Evolutionary conservation across 805 yeast species (phyloP).

Genomic region (Lipomyces yamanashiensis): DNA sequence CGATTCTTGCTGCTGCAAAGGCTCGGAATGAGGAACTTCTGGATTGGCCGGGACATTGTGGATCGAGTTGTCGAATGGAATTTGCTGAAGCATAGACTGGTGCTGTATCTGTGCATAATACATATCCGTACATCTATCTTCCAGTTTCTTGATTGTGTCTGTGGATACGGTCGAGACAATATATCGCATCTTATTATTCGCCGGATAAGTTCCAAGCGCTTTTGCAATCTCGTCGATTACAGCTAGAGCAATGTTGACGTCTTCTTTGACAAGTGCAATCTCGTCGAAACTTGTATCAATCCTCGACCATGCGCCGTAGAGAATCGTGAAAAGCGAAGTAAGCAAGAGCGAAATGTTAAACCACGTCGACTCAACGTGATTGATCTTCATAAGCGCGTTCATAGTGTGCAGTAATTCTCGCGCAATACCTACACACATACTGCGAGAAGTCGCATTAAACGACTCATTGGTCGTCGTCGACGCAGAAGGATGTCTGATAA

Average conservation of each 20-base stretch:
- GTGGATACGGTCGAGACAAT: conserved; percentile 20
- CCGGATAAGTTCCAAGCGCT: conserved; percentile 18
- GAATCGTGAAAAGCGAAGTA: conserved; percentile 27
- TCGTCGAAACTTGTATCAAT: conserved; percentile 19
- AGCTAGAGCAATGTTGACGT: conserved; percentile 18
- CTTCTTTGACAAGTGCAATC: conserved; percentile 24
- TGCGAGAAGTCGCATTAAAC: conserved; percentile 18
- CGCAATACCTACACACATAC: conserved; percentile 21
- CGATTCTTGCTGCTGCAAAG: neutral
- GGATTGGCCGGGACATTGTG: too few relatives aligned
- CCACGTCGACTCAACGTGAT: conserved; percentile 32
- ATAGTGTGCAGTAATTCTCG: conserved; percentile 28
- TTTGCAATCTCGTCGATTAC: conserved; percentile 25
- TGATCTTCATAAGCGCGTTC: conserved; percentile 27
- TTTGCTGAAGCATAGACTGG: conserved; percentile 4
- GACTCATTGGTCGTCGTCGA: conserved; percentile 23
- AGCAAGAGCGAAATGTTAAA: conserved; percentile 22
- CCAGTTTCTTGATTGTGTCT: conserved; percentile 24
- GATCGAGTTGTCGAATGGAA: neutral
- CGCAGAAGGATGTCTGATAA: conserved; percentile 35
- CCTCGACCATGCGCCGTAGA: conserved; percentile 33
- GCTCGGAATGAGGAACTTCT: too few relatives aligned
- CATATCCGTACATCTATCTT: conserved; percentile 16
- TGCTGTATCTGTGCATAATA: conserved; percentile 17
- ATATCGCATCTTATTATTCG: conserved; percentile 22